Evolutionary conservation across 1,139 yeast species (phyloP), one percentile per base, ranked within the genome.

Genomic region (Nakaseomyces bracarensis): DNA sequence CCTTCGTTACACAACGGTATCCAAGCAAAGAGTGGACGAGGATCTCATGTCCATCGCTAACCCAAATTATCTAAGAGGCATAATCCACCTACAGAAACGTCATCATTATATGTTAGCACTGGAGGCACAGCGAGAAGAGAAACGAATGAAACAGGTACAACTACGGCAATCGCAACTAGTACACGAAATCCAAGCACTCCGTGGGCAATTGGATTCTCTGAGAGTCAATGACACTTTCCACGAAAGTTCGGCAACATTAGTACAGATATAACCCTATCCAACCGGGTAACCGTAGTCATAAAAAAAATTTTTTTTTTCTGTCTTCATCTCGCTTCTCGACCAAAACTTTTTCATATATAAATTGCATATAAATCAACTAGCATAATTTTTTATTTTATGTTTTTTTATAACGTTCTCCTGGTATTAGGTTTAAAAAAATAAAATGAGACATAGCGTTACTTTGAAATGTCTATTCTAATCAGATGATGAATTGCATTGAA

Each of bases 41-140:
- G 36, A 33, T 10, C 10, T 33, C 19, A 33, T 21, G 25, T 25
- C 26, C 5, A 20, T 33, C 7, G 26, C 36, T 11, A 33, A 33
- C 26, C 36, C 36, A 1, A 33, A 15, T 7, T 33, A 33, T 13
- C 18, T 33, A 5, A 21, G 22, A 18, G 22, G 13, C 7, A 15
- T 30, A 10, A 10, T 30, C 4, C 22, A 16, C 7, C 14, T 30
- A 19, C 34, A 30, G 13, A 30, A 30, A 19, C 11, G 22, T 4
- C 22, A 30, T 11, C 34, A 30, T 10, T 30, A 18, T 13, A 18
- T 30, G 34, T 11, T 30, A 18, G 34, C 13, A 4, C 20, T 30
- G 9, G 34, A 30, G 14, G 22, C 20, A 2, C 34, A 30, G 3
- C 6, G 34, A 7, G 34, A 30, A 16, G 34, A 30, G 22, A 30